A percentile compares a stretch with the other conserved stretches of the same genome.
phyloP scores from a whole-genome alignment of 179 eudicot species.

The Sideroxylon spinosum region DNA sequence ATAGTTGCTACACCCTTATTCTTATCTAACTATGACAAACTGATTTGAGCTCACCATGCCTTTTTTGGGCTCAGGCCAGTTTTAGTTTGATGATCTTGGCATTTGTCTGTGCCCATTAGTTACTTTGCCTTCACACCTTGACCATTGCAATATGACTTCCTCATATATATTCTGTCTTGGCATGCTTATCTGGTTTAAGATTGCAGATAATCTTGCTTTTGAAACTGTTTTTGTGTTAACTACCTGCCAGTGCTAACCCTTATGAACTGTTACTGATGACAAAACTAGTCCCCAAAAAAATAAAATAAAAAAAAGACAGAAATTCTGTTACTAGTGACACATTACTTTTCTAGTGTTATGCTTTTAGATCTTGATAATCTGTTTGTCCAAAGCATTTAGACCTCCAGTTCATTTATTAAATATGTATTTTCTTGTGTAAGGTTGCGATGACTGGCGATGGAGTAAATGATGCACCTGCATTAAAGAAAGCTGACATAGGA shows the following conservation, averaged over 20 bases:
- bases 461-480: slow-evolving; percentile 98
- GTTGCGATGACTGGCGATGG: slow-evolving; percentile 99
- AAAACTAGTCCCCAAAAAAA: no score
- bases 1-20: background rate
- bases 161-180: background rate
- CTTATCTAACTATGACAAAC: background rate
- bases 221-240: background rate
- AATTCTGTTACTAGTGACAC: background rate
- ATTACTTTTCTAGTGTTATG: background rate
- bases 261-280: background rate
- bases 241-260: no score
- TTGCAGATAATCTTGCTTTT: background rate
- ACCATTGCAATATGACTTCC: background rate
- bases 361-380: background rate
- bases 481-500: slow-evolving; percentile 97
- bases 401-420: background rate
- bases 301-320: no score
- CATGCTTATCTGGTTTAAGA: slow-evolving; percentile 3
- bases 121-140: background rate
- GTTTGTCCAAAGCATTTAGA: slow-evolving; percentile 3
- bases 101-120: background rate
- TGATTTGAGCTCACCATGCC: background rate
- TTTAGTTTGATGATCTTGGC: background rate
- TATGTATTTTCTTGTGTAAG: slow-evolving; percentile 31
- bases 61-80: background rate